Evolutionary conservation across 768 basidiomycete species (phyloP).

Genomic region (Amanita thiersii): DNA sequence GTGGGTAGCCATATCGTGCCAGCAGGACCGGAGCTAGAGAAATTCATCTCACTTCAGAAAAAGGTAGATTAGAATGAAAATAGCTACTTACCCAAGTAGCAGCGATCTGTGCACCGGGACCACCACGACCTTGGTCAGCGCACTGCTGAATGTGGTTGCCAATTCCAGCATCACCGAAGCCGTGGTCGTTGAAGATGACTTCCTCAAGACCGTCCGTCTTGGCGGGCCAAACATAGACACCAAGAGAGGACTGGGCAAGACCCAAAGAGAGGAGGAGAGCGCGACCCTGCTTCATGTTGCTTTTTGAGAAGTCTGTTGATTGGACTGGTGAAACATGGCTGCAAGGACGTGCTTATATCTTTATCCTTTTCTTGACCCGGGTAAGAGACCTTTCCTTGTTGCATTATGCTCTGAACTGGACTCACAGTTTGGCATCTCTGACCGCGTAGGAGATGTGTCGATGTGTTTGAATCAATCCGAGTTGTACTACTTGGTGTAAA

Average conservation of each 20-base stretch:
- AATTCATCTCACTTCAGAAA: too few species aligned
- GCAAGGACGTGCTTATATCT: too few species aligned
- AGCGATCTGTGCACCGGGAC: slow-evolving; percentile 2
- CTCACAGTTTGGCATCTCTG: too few species aligned
- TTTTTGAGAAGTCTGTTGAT: too few species aligned
- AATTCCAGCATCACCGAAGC: slow-evolving; percentile 1
- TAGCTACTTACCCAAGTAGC: slow-evolving; percentile 3
- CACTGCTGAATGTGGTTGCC: slow-evolving; percentile 1
- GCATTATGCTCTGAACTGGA: too few species aligned
- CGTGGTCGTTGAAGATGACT: slow-evolving; percentile 4
- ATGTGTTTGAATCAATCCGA: too few species aligned
- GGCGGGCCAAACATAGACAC: slow-evolving; percentile 2
- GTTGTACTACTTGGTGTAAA: too few species aligned
- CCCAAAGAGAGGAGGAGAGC: slow-evolving; percentile 2
- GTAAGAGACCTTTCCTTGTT: too few species aligned
- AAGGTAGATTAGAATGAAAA: not conserved
- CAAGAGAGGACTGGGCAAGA: not conserved
- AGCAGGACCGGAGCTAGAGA: not conserved
- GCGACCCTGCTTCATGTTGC: slow-evolving; percentile 4
- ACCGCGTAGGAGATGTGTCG: too few species aligned
- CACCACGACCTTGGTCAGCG: slow-evolving; percentile 4
- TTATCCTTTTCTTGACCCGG: too few species aligned
- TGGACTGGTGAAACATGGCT: too few species aligned
- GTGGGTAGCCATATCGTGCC: slow-evolving; percentile 20
- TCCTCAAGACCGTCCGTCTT: slow-evolving; percentile 4